phyloP scores from a whole-genome alignment of 352 stramenopile species.

The Pythium plurisporium region DNA sequence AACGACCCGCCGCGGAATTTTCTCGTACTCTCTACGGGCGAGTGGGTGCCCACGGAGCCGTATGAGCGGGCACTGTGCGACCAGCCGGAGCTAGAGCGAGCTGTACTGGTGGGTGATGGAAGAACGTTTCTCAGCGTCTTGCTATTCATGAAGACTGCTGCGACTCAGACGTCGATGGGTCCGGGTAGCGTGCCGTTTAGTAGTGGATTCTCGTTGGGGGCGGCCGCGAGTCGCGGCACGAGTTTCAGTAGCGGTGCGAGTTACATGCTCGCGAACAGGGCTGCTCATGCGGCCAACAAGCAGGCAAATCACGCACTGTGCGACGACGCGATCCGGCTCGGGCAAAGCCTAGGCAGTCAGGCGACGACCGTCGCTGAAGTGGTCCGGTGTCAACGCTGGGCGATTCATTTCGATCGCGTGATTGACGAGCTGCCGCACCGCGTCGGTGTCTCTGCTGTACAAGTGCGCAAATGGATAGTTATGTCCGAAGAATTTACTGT shows the following conservation, averaged over 20 bases:
- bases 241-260: conserved; percentile 19
- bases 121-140: conserved; percentile 68
- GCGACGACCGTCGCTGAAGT: conserved; percentile 52
- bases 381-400: conserved; percentile 66
- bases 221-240: conserved; percentile 3
- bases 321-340: conserved; percentile 37
- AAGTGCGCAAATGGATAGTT: conserved; percentile 76
- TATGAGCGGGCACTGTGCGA: conserved; percentile 51
- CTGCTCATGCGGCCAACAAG: not conserved
- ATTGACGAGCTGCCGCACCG: conserved; percentile 43
- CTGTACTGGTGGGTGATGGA: conserved; percentile 64
- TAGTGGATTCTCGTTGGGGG: not conserved
- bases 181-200: not conserved
- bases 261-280: conserved; percentile 1
- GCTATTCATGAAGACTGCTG: conserved; percentile 68
- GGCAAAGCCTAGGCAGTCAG: conserved; percentile 19
- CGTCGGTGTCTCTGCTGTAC: conserved; percentile 55
- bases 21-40: conserved; percentile 65
- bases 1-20: conserved; percentile 59
- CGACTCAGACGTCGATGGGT: conserved; percentile 11
- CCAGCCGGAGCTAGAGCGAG: conserved; percentile 61
- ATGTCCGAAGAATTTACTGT: conserved; percentile 65
- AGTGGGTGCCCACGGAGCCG: conserved; percentile 63
- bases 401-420: conserved; percentile 66
- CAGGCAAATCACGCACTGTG: conserved; percentile 23